Conservation (phyloP, 2,329 filamentous ascomycete species). For the Beauveria medogensis region DNA sequence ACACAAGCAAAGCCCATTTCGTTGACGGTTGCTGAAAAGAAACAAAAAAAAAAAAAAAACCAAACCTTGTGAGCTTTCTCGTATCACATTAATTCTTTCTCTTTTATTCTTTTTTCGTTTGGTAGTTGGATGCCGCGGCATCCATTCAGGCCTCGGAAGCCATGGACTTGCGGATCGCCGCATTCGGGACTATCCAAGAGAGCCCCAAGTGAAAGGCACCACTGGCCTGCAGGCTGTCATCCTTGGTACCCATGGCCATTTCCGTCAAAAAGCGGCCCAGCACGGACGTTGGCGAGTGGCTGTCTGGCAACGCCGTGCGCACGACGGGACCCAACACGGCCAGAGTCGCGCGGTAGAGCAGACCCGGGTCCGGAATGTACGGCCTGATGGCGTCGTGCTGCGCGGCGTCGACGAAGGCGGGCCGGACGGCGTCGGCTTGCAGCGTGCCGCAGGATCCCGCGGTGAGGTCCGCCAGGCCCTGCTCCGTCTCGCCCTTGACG, state of each 20-base stretch:
- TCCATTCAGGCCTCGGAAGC: constrained; percentile 15
- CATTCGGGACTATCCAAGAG: constrained; percentile 29
- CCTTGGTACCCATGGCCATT: constrained; percentile 36
- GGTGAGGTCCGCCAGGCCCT: constrained; percentile 45
- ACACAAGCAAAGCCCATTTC: too few relatives aligned
- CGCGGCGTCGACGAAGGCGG: constrained; percentile 47
- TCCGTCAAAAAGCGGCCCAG: constrained; percentile 37
- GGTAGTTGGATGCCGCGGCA: background rate
- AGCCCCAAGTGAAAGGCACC: constrained; percentile 27
- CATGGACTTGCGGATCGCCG: constrained; percentile 26
- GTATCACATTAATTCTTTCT: too few relatives aligned
- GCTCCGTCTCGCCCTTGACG: constrained; percentile 62
- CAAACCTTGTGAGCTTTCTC: background rate
- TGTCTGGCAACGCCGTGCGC: constrained; percentile 14
- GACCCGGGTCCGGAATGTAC: constrained; percentile 30
- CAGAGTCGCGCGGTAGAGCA: constrained; percentile 10
- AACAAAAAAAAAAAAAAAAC: background rate
- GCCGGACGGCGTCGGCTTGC: constrained; percentile 48
- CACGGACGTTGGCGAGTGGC: constrained; percentile 33
- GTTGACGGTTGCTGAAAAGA: background rate
- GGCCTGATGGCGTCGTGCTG: constrained; percentile 33
- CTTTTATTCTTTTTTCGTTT: background rate
- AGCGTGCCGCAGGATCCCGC: constrained; percentile 34
- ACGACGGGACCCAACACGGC: constrained; percentile 21
- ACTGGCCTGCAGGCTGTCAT: constrained; percentile 15